These are phyloP conservation scores for Vigna unguiculata DNA, from an alignment of 306 rosid species.

Conservation along the genomic window DNA sequence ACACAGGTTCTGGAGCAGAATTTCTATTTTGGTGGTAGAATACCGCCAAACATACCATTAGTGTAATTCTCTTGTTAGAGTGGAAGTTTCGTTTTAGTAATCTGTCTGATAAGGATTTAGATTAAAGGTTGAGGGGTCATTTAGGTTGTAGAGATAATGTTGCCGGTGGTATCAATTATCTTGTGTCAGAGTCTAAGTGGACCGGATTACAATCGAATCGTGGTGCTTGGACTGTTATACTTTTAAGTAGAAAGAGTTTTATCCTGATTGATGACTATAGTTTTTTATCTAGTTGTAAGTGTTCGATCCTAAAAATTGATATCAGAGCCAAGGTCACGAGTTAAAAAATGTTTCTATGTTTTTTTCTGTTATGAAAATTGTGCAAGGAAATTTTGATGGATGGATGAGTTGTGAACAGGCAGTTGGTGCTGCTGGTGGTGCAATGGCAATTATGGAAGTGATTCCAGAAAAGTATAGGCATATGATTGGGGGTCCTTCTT, in stretches of 20 bases:
- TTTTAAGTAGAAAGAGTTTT: too few species aligned
- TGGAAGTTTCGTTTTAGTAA: not conserved
- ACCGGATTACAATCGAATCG: too few species aligned
- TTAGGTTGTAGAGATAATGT: not conserved
- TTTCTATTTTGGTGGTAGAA: not conserved
- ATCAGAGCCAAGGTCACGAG: too few species aligned
- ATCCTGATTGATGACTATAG: too few species aligned
- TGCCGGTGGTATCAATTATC: too few species aligned
- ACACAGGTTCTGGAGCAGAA: not conserved
- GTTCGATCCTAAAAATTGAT: too few species aligned
- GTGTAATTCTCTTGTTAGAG: not conserved
- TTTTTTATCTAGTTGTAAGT: too few species aligned
- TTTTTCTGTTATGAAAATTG: constrained; percentile 6
- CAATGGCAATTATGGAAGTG: constrained; percentile 72
- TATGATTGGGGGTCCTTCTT: constrained; percentile 84
- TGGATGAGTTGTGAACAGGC: constrained; percentile 55
- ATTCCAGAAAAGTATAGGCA: constrained; percentile 71
- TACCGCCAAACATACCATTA: not conserved
- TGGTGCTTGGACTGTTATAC: too few species aligned
- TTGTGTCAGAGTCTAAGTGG: too few species aligned
- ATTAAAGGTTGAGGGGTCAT: not conserved
- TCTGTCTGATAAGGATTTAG: not conserved
- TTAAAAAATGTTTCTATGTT: not conserved
- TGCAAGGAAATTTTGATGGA: constrained; percentile 20
- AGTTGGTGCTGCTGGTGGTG: constrained; percentile 87